Base-by-base conservation (phyloP, 768 basidiomycete species). In the Phaeotremella fagi region DNA sequence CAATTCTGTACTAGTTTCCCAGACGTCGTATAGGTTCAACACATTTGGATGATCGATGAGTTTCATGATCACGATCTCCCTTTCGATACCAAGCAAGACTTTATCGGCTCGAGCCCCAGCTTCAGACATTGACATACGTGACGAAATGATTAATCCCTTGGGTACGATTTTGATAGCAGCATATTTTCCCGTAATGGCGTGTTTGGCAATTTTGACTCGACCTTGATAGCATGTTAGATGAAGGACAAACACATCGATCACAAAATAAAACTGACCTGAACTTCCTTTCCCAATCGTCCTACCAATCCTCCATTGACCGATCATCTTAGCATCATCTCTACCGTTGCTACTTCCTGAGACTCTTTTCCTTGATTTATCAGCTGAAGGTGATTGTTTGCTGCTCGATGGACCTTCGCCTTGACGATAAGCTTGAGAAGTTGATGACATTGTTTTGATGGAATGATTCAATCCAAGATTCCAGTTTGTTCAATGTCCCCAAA, bases 21-120 rank as follows among this genome's bases (percentile, higher is more conserved):
- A 97, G 58, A 98, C 91, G 70, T 98, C 92, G 77, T 90, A 92
- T 25, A 98, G 82, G 52, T 84, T 85, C 82, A 95, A 83, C 60
- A 98, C 83, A 73, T 94, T 91, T 1, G 91, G 91, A 70, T 98
- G 90, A 59, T 92, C 85, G 61, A 95, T 85, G 57, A 95, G 83
- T 75, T 95, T 98, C 91, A 98, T 92, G 68, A 95, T 85, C 55
- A 92, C 89, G 47, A 95, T 94, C 75, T 98, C 92, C 57, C 90
- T 82, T 73, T 94, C 88, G 56, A 95, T 83, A 44, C 85, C 83
- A 54, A 88, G 82, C 56, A 85, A 80, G 55, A 82, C 82, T 62
- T 85, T 86, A 65, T 90, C 88, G 12, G 85, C 80, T 57, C 86
- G 82, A 52, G 85, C 85, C 14, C 80, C 83, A 12, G 85, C 81